These are phyloP conservation scores for Coemansia sp. DNA, from an alignment of 192 early-diverging fungal genomes.

Conservation along the genomic window DNA sequence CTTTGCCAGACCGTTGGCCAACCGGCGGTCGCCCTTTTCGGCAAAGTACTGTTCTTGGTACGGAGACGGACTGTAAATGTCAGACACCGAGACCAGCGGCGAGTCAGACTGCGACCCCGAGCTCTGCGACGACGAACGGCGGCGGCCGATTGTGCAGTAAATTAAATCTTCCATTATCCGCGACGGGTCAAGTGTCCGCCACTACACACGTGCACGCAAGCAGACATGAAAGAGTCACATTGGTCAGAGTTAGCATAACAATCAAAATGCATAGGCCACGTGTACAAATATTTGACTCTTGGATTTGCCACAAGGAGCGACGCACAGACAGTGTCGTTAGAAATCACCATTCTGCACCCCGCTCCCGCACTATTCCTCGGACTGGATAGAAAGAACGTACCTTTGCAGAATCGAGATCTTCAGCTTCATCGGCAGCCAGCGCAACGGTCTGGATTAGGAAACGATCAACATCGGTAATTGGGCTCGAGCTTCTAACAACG, in stretches of 20 bases:
- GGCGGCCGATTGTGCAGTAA: constrained; percentile 35
- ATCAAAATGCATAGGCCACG: not conserved
- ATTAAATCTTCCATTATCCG: constrained; percentile 54
- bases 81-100: constrained; percentile 33
- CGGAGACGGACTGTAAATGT: constrained; percentile 14
- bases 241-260: not conserved
- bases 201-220: constrained; percentile 19
- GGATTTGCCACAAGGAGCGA: no score
- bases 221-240: no score
- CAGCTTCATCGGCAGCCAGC: constrained; percentile 48
- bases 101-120: constrained; percentile 19
- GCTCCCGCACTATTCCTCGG: not conserved
- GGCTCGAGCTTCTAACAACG: constrained; percentile 50
- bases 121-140: constrained; percentile 38
- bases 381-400: constrained; percentile 28
- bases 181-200: constrained; percentile 50
- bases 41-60: constrained; percentile 1
- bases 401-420: constrained; percentile 53
- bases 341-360: no score
- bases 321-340: no score
- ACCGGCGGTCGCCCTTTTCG: constrained; percentile 15
- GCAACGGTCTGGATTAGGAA: constrained; percentile 61
- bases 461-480: constrained; percentile 52
- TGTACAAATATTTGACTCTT: not conserved
- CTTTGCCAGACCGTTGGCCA: constrained; percentile 33